Evolutionary conservation across 192 early-diverging fungal species (phyloP).

Genomic region (Nowakowskiella sp.): DNA sequence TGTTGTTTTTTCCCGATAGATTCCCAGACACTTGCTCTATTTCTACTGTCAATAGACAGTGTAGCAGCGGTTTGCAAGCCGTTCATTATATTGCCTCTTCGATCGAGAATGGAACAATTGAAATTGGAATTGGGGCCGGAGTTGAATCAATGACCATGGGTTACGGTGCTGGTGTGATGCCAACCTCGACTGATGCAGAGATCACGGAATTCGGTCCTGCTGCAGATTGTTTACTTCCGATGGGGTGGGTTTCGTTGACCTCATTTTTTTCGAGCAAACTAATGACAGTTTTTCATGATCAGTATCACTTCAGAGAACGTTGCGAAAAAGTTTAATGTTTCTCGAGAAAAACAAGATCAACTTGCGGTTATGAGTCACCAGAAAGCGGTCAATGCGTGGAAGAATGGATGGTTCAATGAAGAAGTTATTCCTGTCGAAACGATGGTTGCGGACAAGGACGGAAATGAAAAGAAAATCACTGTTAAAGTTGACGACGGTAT

Average conservation of each 20-base stretch:
- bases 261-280: not conserved
- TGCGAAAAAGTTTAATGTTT: constrained; percentile 73
- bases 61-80: constrained; percentile 87
- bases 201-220: constrained; percentile 63
- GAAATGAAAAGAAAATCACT: constrained; percentile 59
- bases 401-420: constrained; percentile 80
- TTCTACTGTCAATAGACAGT: constrained; percentile 87
- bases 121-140: constrained; percentile 89
- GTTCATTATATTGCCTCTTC: constrained; percentile 77
- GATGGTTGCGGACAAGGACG: constrained; percentile 69
- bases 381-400: constrained; percentile 78
- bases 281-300: constrained; percentile 21
- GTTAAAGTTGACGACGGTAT: constrained; percentile 89
- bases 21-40: constrained; percentile 77
- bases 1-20: constrained; percentile 12
- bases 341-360: constrained; percentile 82
- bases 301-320: constrained; percentile 96
- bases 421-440: constrained; percentile 84
- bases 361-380: constrained; percentile 81
- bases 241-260: constrained; percentile 42
- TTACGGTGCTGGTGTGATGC: constrained; percentile 74
- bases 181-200: constrained; percentile 61
- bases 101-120: constrained; percentile 83
- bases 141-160: constrained; percentile 90
- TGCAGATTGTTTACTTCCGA: constrained; percentile 79